phyloP scores from a whole-genome alignment of 805 yeast genomes.

The Metschnikowia picachoensis region DNA sequence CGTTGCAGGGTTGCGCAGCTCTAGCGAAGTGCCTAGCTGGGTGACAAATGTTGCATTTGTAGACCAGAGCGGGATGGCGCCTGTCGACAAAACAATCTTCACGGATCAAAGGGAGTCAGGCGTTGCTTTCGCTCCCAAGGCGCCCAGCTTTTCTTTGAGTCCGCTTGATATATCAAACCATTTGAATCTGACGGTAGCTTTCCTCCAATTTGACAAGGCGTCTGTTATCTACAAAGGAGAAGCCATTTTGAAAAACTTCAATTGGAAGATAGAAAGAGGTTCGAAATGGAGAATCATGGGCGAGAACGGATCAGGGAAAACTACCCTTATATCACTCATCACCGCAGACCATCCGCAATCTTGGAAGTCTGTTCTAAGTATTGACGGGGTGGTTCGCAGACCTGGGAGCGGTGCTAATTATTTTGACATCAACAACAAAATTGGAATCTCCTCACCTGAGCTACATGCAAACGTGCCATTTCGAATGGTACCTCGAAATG shows the following conservation, averaged over 20 bases:
- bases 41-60: conserved; percentile 66
- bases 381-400: conserved; percentile 63
- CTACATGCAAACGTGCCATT: conserved; percentile 81
- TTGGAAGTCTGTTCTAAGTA: conserved; percentile 68
- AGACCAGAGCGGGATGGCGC: conserved; percentile 44
- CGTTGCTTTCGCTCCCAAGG: too few relatives aligned
- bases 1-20: conserved; percentile 71
- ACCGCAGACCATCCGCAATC: conserved; percentile 97
- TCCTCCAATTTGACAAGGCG: conserved; percentile 53
- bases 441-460: conserved; percentile 91
- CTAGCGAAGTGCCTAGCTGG: conserved; percentile 80
- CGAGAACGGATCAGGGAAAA: conserved; percentile 89
- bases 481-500: conserved; percentile 45
- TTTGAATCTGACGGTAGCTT: neutral
- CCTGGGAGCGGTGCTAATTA: conserved; percentile 72
- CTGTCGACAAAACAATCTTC: conserved; percentile 42
- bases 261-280: conserved; percentile 65
- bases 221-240: conserved; percentile 63
- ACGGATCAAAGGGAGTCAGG: neutral
- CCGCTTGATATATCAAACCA: too few relatives aligned
- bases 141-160: too few relatives aligned
- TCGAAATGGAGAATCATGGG: conserved; percentile 90
- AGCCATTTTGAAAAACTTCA: conserved; percentile 54
- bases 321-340: conserved; percentile 76
- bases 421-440: conserved; percentile 70